Percentiles rank a stretch among this genome's conserved stretches.
These are phyloP conservation scores for Tulasnella sp. DNA, from an alignment of 768 basidiomycete species.

Conservation along the genomic window DNA sequence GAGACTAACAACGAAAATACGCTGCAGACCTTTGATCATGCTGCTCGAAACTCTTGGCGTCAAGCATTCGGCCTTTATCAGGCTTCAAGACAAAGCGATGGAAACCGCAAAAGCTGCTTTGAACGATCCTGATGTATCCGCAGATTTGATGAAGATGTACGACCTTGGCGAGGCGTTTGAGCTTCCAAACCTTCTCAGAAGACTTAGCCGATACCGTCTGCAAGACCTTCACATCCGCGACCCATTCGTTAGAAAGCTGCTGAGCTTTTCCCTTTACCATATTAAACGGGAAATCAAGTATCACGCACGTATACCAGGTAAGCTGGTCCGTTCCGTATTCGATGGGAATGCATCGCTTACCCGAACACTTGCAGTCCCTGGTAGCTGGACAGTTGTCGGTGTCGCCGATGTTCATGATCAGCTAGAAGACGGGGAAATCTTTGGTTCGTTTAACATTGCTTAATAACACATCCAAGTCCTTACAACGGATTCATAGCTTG, in stretches of 20 bases:
- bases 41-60: constrained; percentile 77
- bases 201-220: constrained; percentile 51
- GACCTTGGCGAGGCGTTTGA: constrained; percentile 54
- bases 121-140: constrained; percentile 57
- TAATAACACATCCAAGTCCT: not conserved
- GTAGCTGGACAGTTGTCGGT: constrained; percentile 73
- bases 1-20: not conserved
- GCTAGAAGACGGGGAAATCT: constrained; percentile 63
- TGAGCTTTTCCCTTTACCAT: constrained; percentile 63
- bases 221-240: constrained; percentile 43
- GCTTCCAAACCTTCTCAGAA: constrained; percentile 56
- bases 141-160: constrained; percentile 55
- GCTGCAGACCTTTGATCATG: constrained; percentile 68
- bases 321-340: no score
- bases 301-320: constrained; percentile 63
- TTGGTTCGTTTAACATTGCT: constrained; percentile 53
- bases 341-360: not conserved
- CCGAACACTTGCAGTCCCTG: constrained; percentile 49
- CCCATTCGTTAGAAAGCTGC: constrained; percentile 59
- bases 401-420: constrained; percentile 78
- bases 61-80: constrained; percentile 57
- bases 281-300: constrained; percentile 76
- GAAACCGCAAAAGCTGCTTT: constrained; percentile 62
- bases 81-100: constrained; percentile 64
- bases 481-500: constrained; percentile 25